A percentile compares a stretch with the other conserved stretches of the same genome.
Conservation (phyloP, 768 basidiomycete genomes). For the Sarcodon aspratus region DNA sequence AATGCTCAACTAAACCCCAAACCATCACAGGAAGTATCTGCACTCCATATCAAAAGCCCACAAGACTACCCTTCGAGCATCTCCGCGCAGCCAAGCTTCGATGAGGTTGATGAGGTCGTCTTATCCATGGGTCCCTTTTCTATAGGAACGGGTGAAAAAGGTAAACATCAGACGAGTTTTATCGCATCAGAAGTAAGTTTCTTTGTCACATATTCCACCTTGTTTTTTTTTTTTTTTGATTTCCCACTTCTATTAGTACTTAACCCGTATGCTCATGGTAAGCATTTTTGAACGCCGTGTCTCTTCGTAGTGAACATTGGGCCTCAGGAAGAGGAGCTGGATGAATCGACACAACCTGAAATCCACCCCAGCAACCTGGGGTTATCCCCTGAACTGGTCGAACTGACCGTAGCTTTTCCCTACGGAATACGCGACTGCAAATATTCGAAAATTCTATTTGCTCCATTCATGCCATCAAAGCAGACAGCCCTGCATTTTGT, state of each 20-base stretch:
- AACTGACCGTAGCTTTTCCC: constrained; percentile 37
- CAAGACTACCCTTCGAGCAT: not conserved
- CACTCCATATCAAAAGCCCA: not conserved
- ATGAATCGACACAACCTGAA: not conserved
- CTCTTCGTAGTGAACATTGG: not conserved
- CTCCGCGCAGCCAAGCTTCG: constrained; percentile 1
- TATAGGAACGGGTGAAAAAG: constrained; percentile 35
- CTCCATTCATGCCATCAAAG: constrained; percentile 27
- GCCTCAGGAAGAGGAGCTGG: not conserved
- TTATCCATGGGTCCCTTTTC: constrained; percentile 36
- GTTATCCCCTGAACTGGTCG: constrained; percentile 31
- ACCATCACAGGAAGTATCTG: not conserved
- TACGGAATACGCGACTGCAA: constrained; percentile 30
- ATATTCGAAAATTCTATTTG: constrained; percentile 26
- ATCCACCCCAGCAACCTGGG: constrained; percentile 16
- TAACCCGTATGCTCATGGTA: not conserved
- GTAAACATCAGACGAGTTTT: constrained; percentile 37
- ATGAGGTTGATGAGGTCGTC: constrained; percentile 19
- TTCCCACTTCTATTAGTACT: not conserved
- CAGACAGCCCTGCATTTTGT: constrained; percentile 28
- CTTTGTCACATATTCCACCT: not conserved
- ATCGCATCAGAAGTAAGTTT: constrained; percentile 37
- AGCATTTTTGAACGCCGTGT: not conserved
- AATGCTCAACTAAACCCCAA: constrained; percentile 12
- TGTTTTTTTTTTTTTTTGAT: not conserved